These are phyloP conservation scores for Phytophthora meadii DNA, from an alignment of 352 stramenopile genomes.

Conservation along the genomic window DNA sequence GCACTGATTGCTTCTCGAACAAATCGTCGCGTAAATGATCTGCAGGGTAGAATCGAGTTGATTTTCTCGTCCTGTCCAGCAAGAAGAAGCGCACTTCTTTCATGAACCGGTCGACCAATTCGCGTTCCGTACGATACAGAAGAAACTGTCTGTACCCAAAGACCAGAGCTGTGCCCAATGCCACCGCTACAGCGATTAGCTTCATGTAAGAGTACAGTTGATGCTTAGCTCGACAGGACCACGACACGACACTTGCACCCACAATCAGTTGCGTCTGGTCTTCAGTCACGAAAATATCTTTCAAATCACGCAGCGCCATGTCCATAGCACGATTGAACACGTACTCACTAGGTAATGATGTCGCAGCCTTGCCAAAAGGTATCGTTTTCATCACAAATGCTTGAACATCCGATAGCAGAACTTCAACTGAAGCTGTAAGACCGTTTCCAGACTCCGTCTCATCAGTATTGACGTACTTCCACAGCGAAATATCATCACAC, in stretches of 20 bases:
- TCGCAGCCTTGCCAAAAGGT: conserved; percentile 52
- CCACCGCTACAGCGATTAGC: conserved; percentile 45
- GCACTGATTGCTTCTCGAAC: conserved; percentile 53
- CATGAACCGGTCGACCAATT: conserved; percentile 66
- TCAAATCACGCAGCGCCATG: conserved; percentile 60
- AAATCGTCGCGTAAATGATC: conserved; percentile 70
- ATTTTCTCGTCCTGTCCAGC: conserved; percentile 45
- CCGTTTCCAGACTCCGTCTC: conserved; percentile 1
- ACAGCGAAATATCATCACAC: conserved; percentile 44
- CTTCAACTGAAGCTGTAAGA: conserved; percentile 39
- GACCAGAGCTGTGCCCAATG: conserved; percentile 33
- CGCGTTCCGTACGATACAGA: conserved; percentile 52
- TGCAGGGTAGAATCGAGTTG: conserved; percentile 57
- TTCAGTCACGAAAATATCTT: conserved; percentile 59
- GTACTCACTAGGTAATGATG: conserved; percentile 51
- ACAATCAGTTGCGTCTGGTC: conserved; percentile 59
- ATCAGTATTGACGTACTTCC: conserved; percentile 25
- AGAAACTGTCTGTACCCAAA: conserved; percentile 46
- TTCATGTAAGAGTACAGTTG: conserved; percentile 54
- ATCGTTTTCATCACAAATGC: conserved; percentile 47
- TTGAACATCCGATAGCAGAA: conserved; percentile 64
- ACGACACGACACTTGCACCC: conserved; percentile 51
- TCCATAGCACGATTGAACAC: conserved; percentile 71
- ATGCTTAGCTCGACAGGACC: conserved; percentile 56
- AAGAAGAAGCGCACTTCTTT: conserved; percentile 77